These are phyloP conservation scores for Amaranthus hypochondriacus DNA, from an alignment of 148 eudicot genomes.

Conservation along the genomic window DNA sequence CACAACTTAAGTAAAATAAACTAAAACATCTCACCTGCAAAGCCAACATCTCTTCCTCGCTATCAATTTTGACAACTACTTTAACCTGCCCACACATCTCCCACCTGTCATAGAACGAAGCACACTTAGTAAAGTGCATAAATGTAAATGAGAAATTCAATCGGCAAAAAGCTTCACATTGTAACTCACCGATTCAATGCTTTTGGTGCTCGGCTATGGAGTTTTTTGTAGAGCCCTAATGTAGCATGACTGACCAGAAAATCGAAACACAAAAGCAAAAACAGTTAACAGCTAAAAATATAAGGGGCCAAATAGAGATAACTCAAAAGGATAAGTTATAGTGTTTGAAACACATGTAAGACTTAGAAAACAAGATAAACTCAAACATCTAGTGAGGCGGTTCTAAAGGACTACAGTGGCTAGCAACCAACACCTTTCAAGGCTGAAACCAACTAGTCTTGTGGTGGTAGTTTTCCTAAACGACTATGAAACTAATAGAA, in stretches of 20 bases:
- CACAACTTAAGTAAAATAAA: neutral
- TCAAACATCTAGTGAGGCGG: neutral
- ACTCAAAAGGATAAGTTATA: neutral
- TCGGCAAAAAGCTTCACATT: neutral
- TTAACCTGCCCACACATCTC: slow-evolving; percentile 99
- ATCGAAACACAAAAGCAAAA: neutral
- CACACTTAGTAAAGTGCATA: slow-evolving; percentile 5
- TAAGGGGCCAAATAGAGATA: neutral
- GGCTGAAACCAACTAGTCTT: neutral
- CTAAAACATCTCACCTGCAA: slow-evolving; percentile 43
- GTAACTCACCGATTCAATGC: slow-evolving; percentile 62
- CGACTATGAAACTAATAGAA: neutral
- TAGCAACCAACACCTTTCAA: neutral
- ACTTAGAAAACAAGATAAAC: neutral
- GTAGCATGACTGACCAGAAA: slow-evolving; percentile 79
- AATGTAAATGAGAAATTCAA: neutral
- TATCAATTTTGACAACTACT: slow-evolving; percentile 93
- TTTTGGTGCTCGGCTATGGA: slow-evolving; percentile 80
- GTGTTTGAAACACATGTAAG: neutral
- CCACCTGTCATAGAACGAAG: slow-evolving; percentile 55
- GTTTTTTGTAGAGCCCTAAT: slow-evolving; percentile 88
- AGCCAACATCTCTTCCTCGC: slow-evolving; percentile 82
- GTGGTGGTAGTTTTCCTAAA: neutral
- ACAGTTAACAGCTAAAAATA: neutral
- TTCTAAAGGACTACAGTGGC: neutral